phyloP scores from a whole-genome alignment of 2,329 filamentous ascomycete species.

The Pseudogymnoascus destructans region DNA sequence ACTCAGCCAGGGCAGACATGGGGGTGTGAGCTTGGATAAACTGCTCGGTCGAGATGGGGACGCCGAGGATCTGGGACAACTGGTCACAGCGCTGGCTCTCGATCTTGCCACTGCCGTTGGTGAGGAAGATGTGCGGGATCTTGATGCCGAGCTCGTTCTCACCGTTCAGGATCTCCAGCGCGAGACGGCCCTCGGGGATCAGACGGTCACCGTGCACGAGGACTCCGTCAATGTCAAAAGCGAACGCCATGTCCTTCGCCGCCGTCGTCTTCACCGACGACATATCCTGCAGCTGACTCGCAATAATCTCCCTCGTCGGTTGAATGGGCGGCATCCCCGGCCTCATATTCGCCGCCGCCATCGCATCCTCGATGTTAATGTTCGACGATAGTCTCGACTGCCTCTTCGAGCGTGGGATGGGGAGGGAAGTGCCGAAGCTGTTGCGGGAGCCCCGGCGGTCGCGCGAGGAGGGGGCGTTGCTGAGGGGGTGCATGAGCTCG shows the following conservation, averaged over 20 bases:
- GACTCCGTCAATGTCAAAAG: slow-evolving; percentile 67
- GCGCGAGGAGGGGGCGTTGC: slow-evolving; percentile 51
- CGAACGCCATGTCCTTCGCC: slow-evolving; percentile 71
- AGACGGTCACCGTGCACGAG: slow-evolving; percentile 59
- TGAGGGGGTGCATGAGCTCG: slow-evolving; percentile 62
- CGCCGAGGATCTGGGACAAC: slow-evolving; percentile 51
- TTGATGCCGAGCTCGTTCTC: slow-evolving; percentile 68
- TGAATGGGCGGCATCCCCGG: slow-evolving; percentile 45
- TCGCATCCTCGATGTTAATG: slow-evolving; percentile 17
- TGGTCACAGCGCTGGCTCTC: slow-evolving; percentile 52
- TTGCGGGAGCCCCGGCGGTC: slow-evolving; percentile 58
- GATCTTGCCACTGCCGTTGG: slow-evolving; percentile 62
- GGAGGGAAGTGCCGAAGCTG: slow-evolving; percentile 60
- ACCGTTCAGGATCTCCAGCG: slow-evolving; percentile 58
- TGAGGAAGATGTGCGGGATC: slow-evolving; percentile 63
- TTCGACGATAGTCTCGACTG: slow-evolving; percentile 50
- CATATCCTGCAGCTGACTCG: slow-evolving; percentile 57
- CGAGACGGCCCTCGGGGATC: slow-evolving; percentile 53
- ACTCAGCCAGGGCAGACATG: slow-evolving; percentile 62
- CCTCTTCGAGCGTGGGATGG: slow-evolving; percentile 58
- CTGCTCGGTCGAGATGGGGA: slow-evolving; percentile 54
- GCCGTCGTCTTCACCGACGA: slow-evolving; percentile 50
- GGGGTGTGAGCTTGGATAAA: slow-evolving; percentile 70
- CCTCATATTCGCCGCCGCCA: slow-evolving; percentile 36
- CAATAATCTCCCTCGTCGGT: slow-evolving; percentile 53